Percentiles rank a stretch among this genome's conserved stretches.
These are phyloP conservation scores for Annulohypoxylon nitens DNA, from an alignment of 495 filamentous ascomycete genomes.

Conservation along the genomic window DNA sequence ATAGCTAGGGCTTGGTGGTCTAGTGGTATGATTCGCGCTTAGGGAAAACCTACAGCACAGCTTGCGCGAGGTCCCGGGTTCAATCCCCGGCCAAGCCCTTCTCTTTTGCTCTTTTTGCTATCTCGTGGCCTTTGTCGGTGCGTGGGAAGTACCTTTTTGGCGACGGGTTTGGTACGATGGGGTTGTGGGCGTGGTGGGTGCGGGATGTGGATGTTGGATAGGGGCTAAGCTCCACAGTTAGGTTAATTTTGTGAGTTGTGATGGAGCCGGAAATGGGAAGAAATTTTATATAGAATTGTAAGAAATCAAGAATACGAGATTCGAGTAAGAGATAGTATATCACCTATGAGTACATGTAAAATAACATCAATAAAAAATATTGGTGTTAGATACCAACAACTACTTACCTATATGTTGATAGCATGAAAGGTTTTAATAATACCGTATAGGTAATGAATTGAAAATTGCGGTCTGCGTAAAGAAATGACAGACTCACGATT, in stretches of 20 bases:
- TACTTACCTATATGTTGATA: no score
- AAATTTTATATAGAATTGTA: no score
- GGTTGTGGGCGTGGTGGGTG: conserved; percentile 3
- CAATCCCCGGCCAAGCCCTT: conserved; percentile 3
- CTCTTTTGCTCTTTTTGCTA: neutral
- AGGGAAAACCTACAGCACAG: conserved; percentile 6
- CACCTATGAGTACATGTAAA: no score
- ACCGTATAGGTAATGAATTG: no score
- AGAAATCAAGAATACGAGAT: no score
- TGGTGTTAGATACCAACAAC: no score
- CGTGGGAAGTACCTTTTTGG: neutral
- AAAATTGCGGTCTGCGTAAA: no score
- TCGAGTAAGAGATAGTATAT: no score
- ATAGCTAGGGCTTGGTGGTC: neutral
- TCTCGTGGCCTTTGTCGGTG: neutral
- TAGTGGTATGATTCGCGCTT: conserved; percentile 18
- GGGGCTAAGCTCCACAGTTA: neutral
- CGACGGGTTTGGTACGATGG: conserved; percentile 1
- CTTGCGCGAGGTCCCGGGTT: conserved; percentile 8
- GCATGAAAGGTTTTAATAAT: no score
- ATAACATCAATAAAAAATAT: no score
- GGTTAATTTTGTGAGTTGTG: neutral
- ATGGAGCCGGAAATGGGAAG: no score
- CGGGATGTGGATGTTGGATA: neutral
- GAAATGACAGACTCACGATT: no score